phyloP scores from a whole-genome alignment of 306 rosid genomes.

The Sicyos baderoa region DNA sequence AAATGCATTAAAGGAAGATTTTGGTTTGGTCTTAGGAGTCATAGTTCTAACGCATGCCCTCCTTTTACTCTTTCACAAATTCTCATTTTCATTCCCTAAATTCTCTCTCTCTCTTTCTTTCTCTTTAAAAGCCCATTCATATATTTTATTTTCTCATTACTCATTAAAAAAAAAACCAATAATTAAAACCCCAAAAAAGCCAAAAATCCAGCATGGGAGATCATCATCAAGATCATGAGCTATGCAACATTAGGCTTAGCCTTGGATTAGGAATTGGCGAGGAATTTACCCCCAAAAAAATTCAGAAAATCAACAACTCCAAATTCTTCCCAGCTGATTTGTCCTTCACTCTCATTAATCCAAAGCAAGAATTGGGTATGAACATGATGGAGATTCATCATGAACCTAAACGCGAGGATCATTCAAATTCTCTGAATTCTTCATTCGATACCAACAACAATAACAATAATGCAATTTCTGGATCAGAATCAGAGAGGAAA shows the following conservation, averaged over 20 bases:
- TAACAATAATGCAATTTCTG: neutral
- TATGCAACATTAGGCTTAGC: constrained; percentile 28
- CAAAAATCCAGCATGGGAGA: too few relatives aligned
- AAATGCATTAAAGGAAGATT: constrained; percentile 20
- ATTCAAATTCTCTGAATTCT: constrained; percentile 5
- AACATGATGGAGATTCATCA: neutral
- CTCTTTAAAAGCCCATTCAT: neutral
- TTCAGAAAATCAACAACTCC: constrained; percentile 18
- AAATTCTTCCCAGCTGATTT: constrained; percentile 4
- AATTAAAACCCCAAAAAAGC: constrained; percentile 10
- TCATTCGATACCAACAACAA: neutral
- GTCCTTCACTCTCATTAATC: constrained; percentile 14
- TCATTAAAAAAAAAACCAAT: neutral
- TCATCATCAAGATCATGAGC: constrained; percentile 14
- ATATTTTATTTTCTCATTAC: too few relatives aligned
- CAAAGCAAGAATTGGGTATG: neutral
- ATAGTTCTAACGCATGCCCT: constrained; percentile 37
- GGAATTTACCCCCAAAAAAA: constrained; percentile 27
- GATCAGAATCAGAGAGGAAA: constrained; percentile 30
- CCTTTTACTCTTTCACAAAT: constrained; percentile 20
- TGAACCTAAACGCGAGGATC: too few relatives aligned
- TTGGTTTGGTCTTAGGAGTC: constrained; percentile 44
- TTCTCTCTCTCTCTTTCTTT: neutral
- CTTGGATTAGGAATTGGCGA: constrained; percentile 54
- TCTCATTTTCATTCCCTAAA: constrained; percentile 6